These are phyloP conservation scores for Pseudonitzschia multistriata DNA, from an alignment of 108 stramenopile genomes.

Conservation along the genomic window DNA sequence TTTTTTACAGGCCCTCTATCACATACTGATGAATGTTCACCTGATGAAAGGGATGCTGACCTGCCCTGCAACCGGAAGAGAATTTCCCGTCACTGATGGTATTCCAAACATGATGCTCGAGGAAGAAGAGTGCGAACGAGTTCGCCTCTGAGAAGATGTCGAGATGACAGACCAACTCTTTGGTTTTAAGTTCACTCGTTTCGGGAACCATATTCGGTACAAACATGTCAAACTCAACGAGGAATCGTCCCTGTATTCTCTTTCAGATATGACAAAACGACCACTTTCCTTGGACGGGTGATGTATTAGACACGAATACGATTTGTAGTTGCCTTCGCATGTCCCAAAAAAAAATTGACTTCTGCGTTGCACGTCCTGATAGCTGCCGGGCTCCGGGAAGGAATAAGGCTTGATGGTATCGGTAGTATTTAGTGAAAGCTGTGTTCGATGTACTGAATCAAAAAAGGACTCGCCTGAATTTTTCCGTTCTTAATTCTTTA, in stretches of 20 bases:
- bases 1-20: constrained; percentile 86
- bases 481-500: too few species aligned
- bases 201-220: background rate
- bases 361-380: background rate
- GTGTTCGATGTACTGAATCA: too few species aligned
- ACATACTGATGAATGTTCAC: constrained; percentile 94
- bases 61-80: constrained; percentile 86
- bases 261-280: background rate
- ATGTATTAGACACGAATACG: background rate
- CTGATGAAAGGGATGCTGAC: constrained; percentile 89
- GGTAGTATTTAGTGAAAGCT: too few species aligned
- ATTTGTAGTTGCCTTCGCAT: background rate
- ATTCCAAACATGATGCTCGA: constrained; percentile 91
- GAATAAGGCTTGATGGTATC: too few species aligned
- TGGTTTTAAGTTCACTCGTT: background rate
- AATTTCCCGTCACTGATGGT: constrained; percentile 90
- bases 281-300: background rate
- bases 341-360: background rate
- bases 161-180: background rate
- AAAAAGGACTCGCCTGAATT: too few species aligned
- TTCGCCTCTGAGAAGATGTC: constrained; percentile 22
- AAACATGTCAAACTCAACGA: too few species aligned
- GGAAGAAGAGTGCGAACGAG: constrained; percentile 77
- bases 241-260: background rate
- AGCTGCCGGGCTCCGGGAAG: background rate